Evolutionary conservation across 192 early-diverging fungal genomes (phyloP), one percentile per base, ranked within the genome.

Genomic region (Coemansia sp.): DNA sequence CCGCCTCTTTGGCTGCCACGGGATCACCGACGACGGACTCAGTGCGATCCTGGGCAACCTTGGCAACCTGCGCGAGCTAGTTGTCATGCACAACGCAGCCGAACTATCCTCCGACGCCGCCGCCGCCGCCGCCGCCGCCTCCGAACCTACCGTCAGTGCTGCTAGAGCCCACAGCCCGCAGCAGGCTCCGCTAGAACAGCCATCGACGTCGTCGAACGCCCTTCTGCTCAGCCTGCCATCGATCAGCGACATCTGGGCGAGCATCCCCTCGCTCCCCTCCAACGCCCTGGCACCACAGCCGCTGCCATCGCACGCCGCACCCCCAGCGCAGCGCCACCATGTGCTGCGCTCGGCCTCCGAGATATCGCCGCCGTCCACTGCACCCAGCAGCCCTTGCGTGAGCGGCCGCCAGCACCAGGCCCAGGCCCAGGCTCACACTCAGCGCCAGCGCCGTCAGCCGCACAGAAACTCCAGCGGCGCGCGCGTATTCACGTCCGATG

Each of bases 1-100:
- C 18, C 60, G 62, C 10, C 65, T 76, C 28, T 69, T 76, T 64
- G 72, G 67, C 47, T 76, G 72, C 53, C 66, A 65, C 19, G 72
- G 72, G 4, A 61, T 64, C 29, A 76, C 65, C 3, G 72, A 76
- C 51, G 51, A 59, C 10, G 72, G 72, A 15, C 60, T 76, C n/a
- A 69, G 72, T 43, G 46, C 72, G 7, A 58, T 76, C 3, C 40
- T 76, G 34, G 64, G 65, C 7, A 67, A 76, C 23, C 72, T 76
- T 17, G 65, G 67, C 17, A 60, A 69, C 19, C 38, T 76, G 57
- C 64, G 72, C 43, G 64, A 67, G 50, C 58, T 76, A 18, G 72
- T 76, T n/a, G 72, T 76, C 5, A 69, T 76, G 72, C 72, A 69
- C 46, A 67, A 49, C 37, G 46, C 38, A 10, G n/a, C n/a, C n/a